These are phyloP conservation scores for Celoporthe dispersa DNA, from an alignment of 2,329 filamentous ascomycete species.

Conservation along the genomic window DNA sequence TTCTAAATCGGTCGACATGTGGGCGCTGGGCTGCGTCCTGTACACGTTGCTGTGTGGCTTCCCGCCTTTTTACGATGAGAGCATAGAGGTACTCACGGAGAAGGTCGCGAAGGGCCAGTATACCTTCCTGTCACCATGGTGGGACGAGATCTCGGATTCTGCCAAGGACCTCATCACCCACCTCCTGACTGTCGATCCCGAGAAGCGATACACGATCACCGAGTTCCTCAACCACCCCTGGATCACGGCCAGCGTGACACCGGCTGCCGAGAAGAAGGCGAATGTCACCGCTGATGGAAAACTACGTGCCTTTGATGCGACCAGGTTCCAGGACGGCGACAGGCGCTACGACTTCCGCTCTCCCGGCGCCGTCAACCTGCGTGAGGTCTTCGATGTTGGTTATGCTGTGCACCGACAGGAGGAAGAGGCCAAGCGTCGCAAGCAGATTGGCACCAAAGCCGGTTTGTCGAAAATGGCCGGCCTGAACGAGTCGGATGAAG, in stretches of 20 bases:
- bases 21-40: constrained; percentile 94
- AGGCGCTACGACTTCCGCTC: constrained; percentile 91
- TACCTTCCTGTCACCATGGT: constrained; percentile 98
- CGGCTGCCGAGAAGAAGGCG: constrained; percentile 61
- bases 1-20: constrained; percentile 99
- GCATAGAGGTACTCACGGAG: constrained; percentile 93
- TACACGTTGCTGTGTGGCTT: constrained; percentile 98
- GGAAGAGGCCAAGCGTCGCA: constrained; percentile 90
- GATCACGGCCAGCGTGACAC: constrained; percentile 71
- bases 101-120: constrained; percentile 97
- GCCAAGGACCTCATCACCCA: constrained; percentile 95
- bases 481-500: constrained; percentile 71
- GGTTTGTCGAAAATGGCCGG: constrained; percentile 60
- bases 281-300: constrained; percentile 45
- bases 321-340: constrained; percentile 59
- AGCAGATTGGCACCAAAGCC: constrained; percentile 76
- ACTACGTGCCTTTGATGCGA: constrained; percentile 62
- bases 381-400: constrained; percentile 97
- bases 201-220: constrained; percentile 90
- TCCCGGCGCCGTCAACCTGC: constrained; percentile 90
- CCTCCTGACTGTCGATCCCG: constrained; percentile 89
- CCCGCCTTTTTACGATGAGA: constrained; percentile 98
- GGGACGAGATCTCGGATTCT: constrained; percentile 96
- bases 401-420: constrained; percentile 97
- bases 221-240: constrained; percentile 96